Evolutionary conservation across 441 rosid genomes (phyloP).

Genomic region (Macaranga tanarius): DNA sequence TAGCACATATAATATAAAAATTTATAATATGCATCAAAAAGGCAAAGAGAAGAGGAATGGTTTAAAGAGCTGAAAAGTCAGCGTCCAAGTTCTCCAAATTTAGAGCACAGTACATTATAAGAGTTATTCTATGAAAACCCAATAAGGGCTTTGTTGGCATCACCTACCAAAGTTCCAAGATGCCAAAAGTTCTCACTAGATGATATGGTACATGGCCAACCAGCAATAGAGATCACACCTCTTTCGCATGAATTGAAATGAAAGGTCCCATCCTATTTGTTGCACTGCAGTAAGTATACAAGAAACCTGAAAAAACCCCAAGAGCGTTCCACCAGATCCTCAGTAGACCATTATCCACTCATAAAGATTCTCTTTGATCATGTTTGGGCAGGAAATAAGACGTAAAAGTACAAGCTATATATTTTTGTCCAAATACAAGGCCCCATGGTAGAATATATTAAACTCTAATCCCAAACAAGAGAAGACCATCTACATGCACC

Average conservation of each 20-base stretch:
- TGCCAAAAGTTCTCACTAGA: conserved; percentile 1
- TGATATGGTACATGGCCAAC: background rate
- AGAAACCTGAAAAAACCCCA: background rate
- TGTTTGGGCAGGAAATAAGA: background rate
- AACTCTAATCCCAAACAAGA: background rate
- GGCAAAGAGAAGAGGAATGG: background rate
- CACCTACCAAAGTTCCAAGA: background rate
- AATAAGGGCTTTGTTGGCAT: background rate
- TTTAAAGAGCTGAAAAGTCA: background rate
- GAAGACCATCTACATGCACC: background rate
- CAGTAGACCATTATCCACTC: background rate
- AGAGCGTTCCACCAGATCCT: background rate
- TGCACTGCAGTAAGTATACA: background rate
- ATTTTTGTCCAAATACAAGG: background rate
- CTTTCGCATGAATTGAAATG: background rate
- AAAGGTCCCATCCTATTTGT: background rate
- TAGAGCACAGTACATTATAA: background rate
- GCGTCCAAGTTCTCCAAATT: background rate
- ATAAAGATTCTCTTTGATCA: background rate
- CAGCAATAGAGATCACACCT: background rate
- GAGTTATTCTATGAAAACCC: background rate
- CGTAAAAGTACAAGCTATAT: background rate
- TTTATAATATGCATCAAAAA: background rate
- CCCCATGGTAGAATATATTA: background rate
- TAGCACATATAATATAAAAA: conserved; percentile 10